Evolutionary conservation across 2,329 filamentous ascomycete species (phyloP).

Genomic region (Ambrosiella cleistominuta): DNA sequence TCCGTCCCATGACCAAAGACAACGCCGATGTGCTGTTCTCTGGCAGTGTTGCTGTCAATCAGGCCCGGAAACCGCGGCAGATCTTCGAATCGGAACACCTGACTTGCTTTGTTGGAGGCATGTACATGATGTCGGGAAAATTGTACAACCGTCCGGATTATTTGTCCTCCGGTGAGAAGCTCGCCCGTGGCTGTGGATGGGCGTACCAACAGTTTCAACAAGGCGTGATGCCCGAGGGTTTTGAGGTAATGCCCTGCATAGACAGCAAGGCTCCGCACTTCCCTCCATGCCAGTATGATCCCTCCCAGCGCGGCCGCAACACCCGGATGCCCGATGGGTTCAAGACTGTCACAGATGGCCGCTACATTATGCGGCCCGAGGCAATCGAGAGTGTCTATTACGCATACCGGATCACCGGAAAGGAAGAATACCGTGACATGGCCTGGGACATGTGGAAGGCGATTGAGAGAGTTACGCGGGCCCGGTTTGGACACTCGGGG

Average conservation of each 20-base stretch:
- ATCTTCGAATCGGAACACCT: conserved; percentile 32
- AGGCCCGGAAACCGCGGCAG: background rate
- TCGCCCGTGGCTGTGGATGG: conserved; percentile 40
- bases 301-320: conserved; percentile 17
- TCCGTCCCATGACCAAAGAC: conserved; percentile 47
- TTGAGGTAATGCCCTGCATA: conserved; percentile 29
- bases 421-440: conserved; percentile 28
- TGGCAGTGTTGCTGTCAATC: conserved; percentile 20
- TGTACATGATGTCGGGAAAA: conserved; percentile 49
- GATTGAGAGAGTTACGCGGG: conserved; percentile 28
- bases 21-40: conserved; percentile 47
- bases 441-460: conserved; percentile 36
- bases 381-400: conserved; percentile 37
- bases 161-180: conserved; percentile 27
- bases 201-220: conserved; percentile 35
- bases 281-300: conserved; percentile 18
- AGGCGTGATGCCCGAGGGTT: conserved; percentile 42
- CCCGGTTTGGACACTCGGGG: conserved; percentile 30
- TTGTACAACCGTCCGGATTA: conserved; percentile 37
- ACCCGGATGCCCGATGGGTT: conserved; percentile 39
- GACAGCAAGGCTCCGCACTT: conserved; percentile 14
- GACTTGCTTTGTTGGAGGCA: conserved; percentile 53
- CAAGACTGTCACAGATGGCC: conserved; percentile 33
- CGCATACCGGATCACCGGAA: conserved; percentile 34
- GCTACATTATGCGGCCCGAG: conserved; percentile 33